Evolutionary conservation across 257 asterid species (phyloP).

Genomic region (Solanum bukasovii): DNA sequence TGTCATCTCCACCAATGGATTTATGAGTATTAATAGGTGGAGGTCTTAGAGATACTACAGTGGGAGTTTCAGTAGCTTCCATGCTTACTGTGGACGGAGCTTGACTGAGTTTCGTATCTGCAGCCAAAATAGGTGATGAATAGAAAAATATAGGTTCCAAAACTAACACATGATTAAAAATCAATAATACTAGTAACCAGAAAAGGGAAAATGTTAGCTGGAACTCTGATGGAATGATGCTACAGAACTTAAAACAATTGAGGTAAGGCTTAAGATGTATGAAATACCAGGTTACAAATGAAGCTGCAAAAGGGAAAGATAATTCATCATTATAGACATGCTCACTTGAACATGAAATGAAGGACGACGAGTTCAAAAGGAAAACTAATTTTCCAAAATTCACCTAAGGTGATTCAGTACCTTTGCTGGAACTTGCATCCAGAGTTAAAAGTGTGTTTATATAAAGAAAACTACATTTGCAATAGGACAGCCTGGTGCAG

Average conservation of each 20-base stretch:
- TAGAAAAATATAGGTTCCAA: neutral
- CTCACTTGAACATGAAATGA: neutral
- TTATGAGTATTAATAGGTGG: slow-evolving; percentile 70
- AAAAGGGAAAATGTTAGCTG: neutral
- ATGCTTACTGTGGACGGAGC: slow-evolving; percentile 25
- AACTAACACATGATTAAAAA: neutral
- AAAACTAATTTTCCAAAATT: neutral
- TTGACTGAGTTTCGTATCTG: slow-evolving; percentile 56
- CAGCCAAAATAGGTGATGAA: neutral
- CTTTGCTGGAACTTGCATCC: neutral
- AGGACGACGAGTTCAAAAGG: neutral
- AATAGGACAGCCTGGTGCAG: neutral
- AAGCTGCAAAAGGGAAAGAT: neutral
- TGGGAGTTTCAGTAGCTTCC: slow-evolving; percentile 49
- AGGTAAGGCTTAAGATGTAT: neutral
- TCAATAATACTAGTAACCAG: neutral
- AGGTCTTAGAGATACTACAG: slow-evolving; percentile 50
- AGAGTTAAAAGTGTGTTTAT: neutral
- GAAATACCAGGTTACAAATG: neutral
- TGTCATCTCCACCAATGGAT: slow-evolving; percentile 66
- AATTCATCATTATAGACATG: neutral
- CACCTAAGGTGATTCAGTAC: neutral
- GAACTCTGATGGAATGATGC: neutral
- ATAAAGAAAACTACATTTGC: neutral
- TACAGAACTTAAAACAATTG: neutral